These are phyloP conservation scores for Chlorella sp. DNA, from an alignment of 139 green algal species.

Conservation along the genomic window DNA sequence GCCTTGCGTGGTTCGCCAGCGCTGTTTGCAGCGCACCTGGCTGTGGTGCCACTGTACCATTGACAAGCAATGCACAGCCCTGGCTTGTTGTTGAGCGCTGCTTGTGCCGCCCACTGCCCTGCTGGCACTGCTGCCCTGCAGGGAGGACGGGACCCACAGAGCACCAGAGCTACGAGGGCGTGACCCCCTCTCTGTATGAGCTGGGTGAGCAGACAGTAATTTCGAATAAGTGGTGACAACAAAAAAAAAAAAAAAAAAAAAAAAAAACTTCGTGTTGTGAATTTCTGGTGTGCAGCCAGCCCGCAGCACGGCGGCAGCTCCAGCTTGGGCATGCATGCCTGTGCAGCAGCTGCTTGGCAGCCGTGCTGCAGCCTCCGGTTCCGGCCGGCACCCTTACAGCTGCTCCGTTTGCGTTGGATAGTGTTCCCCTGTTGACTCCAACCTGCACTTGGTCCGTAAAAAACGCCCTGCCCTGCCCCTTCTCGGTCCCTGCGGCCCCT, in stretches of 20 bases:
- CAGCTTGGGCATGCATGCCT: neutral
- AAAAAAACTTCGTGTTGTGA: too few relatives aligned
- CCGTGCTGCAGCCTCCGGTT: neutral
- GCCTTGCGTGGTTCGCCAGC: neutral
- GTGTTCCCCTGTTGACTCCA: too few relatives aligned
- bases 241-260: too few relatives aligned
- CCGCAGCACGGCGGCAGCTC: neutral
- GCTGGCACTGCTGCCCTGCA: neutral
- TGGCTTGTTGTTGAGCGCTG: too few relatives aligned
- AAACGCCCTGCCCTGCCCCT: too few relatives aligned
- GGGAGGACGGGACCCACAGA: neutral
- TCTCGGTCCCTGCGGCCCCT: too few relatives aligned
- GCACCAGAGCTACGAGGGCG: neutral
- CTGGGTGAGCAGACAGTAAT: neutral
- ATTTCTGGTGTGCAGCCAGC: too few relatives aligned
- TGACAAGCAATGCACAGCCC: neutral
- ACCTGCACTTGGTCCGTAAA: too few relatives aligned
- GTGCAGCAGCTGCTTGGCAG: neutral
- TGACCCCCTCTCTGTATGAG: conserved; percentile 7
- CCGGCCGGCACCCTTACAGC: neutral
- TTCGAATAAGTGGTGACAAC: too few relatives aligned
- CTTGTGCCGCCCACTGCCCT: neutral
- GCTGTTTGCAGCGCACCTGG: neutral
- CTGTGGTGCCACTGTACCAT: neutral
- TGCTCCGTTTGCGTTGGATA: too few relatives aligned